Percentiles rank a stretch among this genome's conserved stretches.
phyloP scores from a whole-genome alignment of 257 asterid species.

The Scutellaria minor region DNA sequence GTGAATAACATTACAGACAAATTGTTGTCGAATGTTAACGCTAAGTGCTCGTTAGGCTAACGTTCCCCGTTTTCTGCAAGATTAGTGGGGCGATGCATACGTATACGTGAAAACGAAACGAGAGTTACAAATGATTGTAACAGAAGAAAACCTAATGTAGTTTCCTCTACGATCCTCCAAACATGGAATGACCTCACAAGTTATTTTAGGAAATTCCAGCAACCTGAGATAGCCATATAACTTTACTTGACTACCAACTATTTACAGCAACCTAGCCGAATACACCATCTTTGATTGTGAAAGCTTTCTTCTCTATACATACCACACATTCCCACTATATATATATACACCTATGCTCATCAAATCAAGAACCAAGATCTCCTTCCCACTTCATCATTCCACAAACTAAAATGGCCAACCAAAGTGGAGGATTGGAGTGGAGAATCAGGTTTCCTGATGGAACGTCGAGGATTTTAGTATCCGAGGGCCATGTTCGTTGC shows the following conservation, averaged over 20 bases:
- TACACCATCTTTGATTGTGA: constrained; percentile 36
- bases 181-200: constrained; percentile 25
- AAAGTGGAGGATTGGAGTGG: constrained; percentile 56
- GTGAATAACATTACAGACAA: no score
- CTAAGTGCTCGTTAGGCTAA: no score
- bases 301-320: constrained; percentile 16
- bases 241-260: constrained; percentile 33
- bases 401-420: constrained; percentile 38
- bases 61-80: no score
- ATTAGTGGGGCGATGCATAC: not conserved
- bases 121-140: constrained; percentile 35
- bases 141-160: constrained; percentile 12
- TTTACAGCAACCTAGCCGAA: constrained; percentile 40
- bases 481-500: constrained; percentile 13
- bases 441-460: constrained; percentile 54
- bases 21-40: no score
- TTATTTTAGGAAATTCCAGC: constrained; percentile 34
- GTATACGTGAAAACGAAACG: constrained; percentile 25
- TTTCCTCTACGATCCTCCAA: constrained; percentile 41
- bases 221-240: constrained; percentile 39
- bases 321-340: constrained; percentile 10
- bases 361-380: not conserved
- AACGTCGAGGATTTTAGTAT: constrained; percentile 40
- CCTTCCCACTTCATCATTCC: not conserved
- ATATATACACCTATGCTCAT: not conserved